Conservation (phyloP, 1,284 basidiomycete genomes). For the Tylopilus orsonianus region DNA sequence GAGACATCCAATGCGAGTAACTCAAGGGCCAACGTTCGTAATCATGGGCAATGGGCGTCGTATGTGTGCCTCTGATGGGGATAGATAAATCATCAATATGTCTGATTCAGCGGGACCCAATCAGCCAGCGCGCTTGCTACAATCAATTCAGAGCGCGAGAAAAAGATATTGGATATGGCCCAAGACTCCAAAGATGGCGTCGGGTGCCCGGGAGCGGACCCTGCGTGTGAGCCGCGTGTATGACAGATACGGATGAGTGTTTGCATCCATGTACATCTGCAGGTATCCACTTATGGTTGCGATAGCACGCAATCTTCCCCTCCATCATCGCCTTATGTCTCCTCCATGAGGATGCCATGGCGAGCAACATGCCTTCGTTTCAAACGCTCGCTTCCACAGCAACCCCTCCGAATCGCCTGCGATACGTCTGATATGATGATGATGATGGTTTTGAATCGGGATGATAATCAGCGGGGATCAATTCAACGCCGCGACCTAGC, state of each 20-base stretch:
- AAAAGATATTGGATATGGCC: background rate
- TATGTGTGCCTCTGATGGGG: conserved; percentile 4
- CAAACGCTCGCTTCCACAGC: conserved; percentile 9
- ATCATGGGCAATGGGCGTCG: conserved; percentile 4
- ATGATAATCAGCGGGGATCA: conserved; percentile 16
- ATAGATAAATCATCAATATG: conserved; percentile 6
- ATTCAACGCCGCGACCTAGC: background rate
- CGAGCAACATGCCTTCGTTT: conserved; percentile 5
- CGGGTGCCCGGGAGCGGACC: conserved; percentile 6
- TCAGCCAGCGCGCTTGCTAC: background rate
- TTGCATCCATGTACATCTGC: background rate
- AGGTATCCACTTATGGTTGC: conserved; percentile 3
- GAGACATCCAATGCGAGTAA: background rate
- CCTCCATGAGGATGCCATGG: conserved; percentile 2
- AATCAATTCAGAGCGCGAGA: background rate
- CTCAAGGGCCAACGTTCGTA: background rate
- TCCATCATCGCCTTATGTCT: conserved; percentile 1
- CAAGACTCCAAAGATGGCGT: conserved; percentile 5
- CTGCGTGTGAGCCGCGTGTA: background rate
- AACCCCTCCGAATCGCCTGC: conserved; percentile 11
- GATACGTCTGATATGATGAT: conserved; percentile 23
- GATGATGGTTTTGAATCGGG: conserved; percentile 9
- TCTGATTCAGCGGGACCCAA: background rate
- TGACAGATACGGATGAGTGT: background rate
- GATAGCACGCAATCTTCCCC: background rate